A percentile compares a stretch with the other conserved stretches of the same genome.
phyloP scores from a whole-genome alignment of 345 rosid genomes.

The Citrus sinensis region DVS_A1.0 CM039168.1:30491501-30492000 shows the following conservation, averaged over 20 bases:
- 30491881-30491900: slow-evolving; percentile 30
- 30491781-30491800: slow-evolving; percentile 30
- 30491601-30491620: slow-evolving; percentile 50
- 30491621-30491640: slow-evolving; percentile 56
- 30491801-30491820: slow-evolving; percentile 17
- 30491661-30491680: slow-evolving; percentile 53
- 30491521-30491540: slow-evolving; percentile 45
- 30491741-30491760: slow-evolving; percentile 32
- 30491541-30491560: slow-evolving; percentile 39
- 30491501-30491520: slow-evolving; percentile 50
- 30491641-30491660: slow-evolving; percentile 78
- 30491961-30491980: slow-evolving; percentile 30
- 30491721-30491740: slow-evolving; percentile 58
- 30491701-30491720: slow-evolving; percentile 80
- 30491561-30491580: slow-evolving; percentile 48
- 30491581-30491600: slow-evolving; percentile 52
- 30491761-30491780: slow-evolving; percentile 36
- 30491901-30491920: slow-evolving; percentile 26
- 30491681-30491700: slow-evolving; percentile 73
- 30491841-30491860: slow-evolving; percentile 32
- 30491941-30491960: slow-evolving; percentile 28
- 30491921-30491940: slow-evolving; percentile 33
- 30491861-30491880: slow-evolving; percentile 34
- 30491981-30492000: slow-evolving; percentile 32
- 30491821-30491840: slow-evolving; percentile 14